Conservation (phyloP, 1,284 basidiomycete species). For the Trametes hirsuta region DNA sequence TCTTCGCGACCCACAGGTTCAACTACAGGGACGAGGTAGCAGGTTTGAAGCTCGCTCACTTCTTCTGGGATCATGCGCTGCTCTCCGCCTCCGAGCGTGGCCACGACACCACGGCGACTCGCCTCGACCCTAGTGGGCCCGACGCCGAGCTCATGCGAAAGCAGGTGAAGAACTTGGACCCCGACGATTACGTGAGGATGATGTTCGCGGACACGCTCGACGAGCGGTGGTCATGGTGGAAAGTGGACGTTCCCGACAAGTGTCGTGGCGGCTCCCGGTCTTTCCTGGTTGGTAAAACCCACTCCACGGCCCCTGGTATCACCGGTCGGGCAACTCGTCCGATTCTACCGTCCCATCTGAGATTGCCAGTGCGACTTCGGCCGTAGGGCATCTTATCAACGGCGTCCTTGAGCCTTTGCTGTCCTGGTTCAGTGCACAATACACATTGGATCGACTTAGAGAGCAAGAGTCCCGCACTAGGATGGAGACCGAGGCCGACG, state of each 20-base stretch:
- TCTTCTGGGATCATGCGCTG: conserved; percentile 16
- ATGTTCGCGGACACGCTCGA: background rate
- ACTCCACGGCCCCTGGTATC: background rate
- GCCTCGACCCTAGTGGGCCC: background rate
- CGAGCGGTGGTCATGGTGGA: background rate
- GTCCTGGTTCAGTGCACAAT: too few species aligned
- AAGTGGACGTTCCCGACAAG: background rate
- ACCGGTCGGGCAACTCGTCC: background rate
- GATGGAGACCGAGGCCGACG: too few species aligned
- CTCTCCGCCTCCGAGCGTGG: conserved; percentile 3
- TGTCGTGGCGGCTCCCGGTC: background rate
- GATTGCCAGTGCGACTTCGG: too few species aligned
- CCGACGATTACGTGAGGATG: background rate
- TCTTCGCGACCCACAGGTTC: too few species aligned
- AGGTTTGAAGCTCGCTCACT: conserved; percentile 4
- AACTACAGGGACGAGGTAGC: too few species aligned
- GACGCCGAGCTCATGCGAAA: background rate
- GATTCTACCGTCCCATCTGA: too few species aligned
- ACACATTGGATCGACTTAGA: too few species aligned
- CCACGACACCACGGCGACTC: conserved; percentile 11
- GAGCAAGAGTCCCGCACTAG: too few species aligned
- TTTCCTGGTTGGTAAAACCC: conserved; percentile 5
- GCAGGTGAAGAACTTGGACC: background rate
- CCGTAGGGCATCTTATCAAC: too few species aligned
- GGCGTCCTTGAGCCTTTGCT: too few species aligned